Percentiles rank a stretch among this genome's conserved stretches.
Evolutionary conservation across 2,329 filamentous ascomycete genomes (phyloP).

Genomic region (Cladophialophora carrionii): DNA sequence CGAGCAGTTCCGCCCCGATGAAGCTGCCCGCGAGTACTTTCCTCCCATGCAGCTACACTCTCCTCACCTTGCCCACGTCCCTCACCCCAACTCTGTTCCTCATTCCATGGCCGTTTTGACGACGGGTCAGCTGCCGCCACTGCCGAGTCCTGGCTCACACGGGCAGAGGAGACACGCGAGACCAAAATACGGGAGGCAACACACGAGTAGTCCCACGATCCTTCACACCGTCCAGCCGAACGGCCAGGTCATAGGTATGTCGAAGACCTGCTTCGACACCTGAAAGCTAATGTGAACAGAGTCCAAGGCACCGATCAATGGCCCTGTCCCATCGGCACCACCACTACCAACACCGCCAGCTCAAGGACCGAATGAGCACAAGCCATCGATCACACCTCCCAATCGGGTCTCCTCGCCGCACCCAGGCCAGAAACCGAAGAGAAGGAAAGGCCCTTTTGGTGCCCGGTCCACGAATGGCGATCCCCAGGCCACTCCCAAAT

Average conservation of each 20-base stretch:
- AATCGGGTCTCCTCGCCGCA: conserved; percentile 56
- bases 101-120: conserved; percentile 79
- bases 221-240: conserved; percentile 55
- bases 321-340: conserved; percentile 47
- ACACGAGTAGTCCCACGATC: conserved; percentile 80
- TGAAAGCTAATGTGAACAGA: conserved; percentile 47
- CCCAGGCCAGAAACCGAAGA: conserved; percentile 53
- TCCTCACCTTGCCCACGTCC: conserved; percentile 46
- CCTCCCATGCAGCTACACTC: conserved; percentile 65
- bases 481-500: conserved; percentile 40
- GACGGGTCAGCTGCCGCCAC: conserved; percentile 75
- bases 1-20: conserved; percentile 68
- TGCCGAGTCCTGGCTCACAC: conserved; percentile 79
- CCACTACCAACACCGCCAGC: conserved; percentile 61
- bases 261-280: conserved; percentile 36
- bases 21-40: conserved; percentile 80
- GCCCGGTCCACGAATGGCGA: conserved; percentile 39
- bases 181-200: conserved; percentile 68
- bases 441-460: conserved; percentile 52
- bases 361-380: conserved; percentile 51
- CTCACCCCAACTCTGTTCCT: conserved; percentile 43
- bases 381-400: conserved; percentile 52
- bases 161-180: conserved; percentile 61
- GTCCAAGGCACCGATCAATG: conserved; percentile 49
- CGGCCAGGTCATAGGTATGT: conserved; percentile 42